Conservation (phyloP, 495 filamentous ascomycete genomes). For the Penicillium ochrochloron region DNA sequence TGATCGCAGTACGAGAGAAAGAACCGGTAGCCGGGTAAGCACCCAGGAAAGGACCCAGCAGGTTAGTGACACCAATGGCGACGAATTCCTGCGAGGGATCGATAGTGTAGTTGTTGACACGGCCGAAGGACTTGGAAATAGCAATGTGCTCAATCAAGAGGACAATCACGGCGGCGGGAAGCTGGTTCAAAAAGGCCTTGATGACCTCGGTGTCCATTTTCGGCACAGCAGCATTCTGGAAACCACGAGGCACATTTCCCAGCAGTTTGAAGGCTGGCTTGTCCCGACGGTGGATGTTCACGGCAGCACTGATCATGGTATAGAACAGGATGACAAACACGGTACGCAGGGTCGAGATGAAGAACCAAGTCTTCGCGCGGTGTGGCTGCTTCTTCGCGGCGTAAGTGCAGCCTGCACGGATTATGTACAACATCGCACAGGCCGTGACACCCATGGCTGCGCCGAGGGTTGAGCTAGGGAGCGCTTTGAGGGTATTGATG, state of each 20-base stretch:
- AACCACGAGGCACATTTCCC: slow-evolving; percentile 78
- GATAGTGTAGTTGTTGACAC: slow-evolving; percentile 98
- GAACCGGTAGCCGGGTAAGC: slow-evolving; percentile 95
- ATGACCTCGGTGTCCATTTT: slow-evolving; percentile 67
- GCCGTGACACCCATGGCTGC: slow-evolving; percentile 91
- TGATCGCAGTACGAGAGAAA: slow-evolving; percentile 96
- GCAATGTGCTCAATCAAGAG: slow-evolving; percentile 94
- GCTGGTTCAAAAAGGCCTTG: slow-evolving; percentile 60
- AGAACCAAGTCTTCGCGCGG: slow-evolving; percentile 81
- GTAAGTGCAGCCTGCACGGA: slow-evolving; percentile 70
- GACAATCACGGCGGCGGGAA: slow-evolving; percentile 88
- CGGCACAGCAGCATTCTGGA: slow-evolving; percentile 81
- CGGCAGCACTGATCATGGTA: slow-evolving; percentile 87
- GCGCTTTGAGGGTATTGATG: slow-evolving; percentile 82
- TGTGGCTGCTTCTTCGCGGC: slow-evolving; percentile 70
- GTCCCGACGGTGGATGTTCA: slow-evolving; percentile 63
- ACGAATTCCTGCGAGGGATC: slow-evolving; percentile 96
- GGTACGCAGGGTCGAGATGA: slow-evolving; percentile 83
- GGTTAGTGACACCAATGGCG: slow-evolving; percentile 89
- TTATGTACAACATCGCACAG: slow-evolving; percentile 79
- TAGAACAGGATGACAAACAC: slow-evolving; percentile 93
- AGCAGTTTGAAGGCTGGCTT: slow-evolving; percentile 67
- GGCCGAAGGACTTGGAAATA: slow-evolving; percentile 97
- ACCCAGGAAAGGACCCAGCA: slow-evolving; percentile 92
- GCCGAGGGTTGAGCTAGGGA: slow-evolving; percentile 70